phyloP scores from a whole-genome alignment of 192 early-diverging fungal species.

The Chytriomyces confervae region DNA sequence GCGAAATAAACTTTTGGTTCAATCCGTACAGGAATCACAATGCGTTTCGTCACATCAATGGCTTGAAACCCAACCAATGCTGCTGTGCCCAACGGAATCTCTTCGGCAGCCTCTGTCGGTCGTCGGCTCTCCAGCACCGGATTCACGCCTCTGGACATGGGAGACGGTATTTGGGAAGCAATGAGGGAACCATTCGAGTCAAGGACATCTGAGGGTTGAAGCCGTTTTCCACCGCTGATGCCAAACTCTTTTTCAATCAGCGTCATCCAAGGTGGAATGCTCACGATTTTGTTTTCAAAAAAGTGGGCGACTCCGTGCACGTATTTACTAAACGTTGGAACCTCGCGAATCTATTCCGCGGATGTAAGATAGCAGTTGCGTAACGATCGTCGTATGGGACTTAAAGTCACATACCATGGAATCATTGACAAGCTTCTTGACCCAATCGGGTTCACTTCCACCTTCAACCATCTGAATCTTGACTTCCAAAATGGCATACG shows the following conservation, averaged over 20 bases:
- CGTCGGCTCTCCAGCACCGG: background rate
- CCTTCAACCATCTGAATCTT: slow-evolving; percentile 95
- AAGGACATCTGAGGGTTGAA: slow-evolving; percentile 19
- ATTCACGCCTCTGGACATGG: too few relatives aligned
- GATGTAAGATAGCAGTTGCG: background rate
- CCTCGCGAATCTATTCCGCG: slow-evolving; percentile 69
- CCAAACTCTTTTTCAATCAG: slow-evolving; percentile 75
- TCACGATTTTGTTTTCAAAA: slow-evolving; percentile 68
- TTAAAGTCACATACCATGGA: slow-evolving; percentile 69
- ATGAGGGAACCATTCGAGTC: slow-evolving; percentile 41
- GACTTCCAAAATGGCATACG: slow-evolving; percentile 95
- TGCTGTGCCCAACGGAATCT: slow-evolving; percentile 19
- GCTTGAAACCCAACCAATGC: slow-evolving; percentile 30
- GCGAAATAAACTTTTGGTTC: slow-evolving; percentile 89
- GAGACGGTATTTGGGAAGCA: background rate
- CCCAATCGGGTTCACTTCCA: slow-evolving; percentile 92
- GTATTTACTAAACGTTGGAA: slow-evolving; percentile 98
- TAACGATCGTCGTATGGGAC: background rate
- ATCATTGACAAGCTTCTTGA: slow-evolving; percentile 84
- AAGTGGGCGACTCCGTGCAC: slow-evolving; percentile 92
- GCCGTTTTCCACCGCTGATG: background rate
- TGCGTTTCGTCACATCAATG: slow-evolving; percentile 43
- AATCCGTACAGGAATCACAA: slow-evolving; percentile 64
- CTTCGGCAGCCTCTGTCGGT: background rate
- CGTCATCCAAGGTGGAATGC: slow-evolving; percentile 94